Base-by-base conservation (phyloP, 2,329 filamentous ascomycete genomes). In the Orbilia brochopaga region DNA sequence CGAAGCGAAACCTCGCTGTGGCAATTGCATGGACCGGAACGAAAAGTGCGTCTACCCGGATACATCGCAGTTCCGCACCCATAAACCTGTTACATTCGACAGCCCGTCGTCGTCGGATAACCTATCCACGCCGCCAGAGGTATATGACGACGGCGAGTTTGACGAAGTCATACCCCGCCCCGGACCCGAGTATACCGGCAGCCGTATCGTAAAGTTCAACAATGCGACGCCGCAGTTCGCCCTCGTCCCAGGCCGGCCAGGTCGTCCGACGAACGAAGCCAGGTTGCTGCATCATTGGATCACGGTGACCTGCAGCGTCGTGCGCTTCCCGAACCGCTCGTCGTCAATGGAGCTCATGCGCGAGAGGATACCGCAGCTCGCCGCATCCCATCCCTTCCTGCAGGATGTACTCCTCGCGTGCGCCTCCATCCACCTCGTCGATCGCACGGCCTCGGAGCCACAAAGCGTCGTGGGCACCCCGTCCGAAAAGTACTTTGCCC, bases 111-210 rank as follows among this genome's bases (percentile, higher is more conserved):
- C 24, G 4, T 32, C 30, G 3, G 46, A 21, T 8, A 40, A 54
- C 17, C 37, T 21, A 2, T 44, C 67, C 17, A 72, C 60, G 7
- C 67, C 67, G 13, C 67, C 67, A 1, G 67, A 72, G 23, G 44
- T 72, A n/a, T 72, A 65, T 51, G 67, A 72, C 35, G 56, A 60
- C 21, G 67, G 67, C 23, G 60, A 72, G 24, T 72, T 72, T 23
- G 67, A 72, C 37, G 67, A 72, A 44, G 53, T 65, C 23, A 60
- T 72, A 6, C 67, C 67, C 13, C 67, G 67, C 5, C 32, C 50
- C 1, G 60, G 40, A 1, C 50, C 55, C 15, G 60, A 65, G 21
- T 72, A 60, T 23, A 60, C 60, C 15, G 50, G 54, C 46, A 53
- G 30, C 19, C 27, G 67, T 5, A 42, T 56, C 4, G 61, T 72